Conservation (phyloP, 257 asterid genomes). For the Apocynum venetum region DNA sequence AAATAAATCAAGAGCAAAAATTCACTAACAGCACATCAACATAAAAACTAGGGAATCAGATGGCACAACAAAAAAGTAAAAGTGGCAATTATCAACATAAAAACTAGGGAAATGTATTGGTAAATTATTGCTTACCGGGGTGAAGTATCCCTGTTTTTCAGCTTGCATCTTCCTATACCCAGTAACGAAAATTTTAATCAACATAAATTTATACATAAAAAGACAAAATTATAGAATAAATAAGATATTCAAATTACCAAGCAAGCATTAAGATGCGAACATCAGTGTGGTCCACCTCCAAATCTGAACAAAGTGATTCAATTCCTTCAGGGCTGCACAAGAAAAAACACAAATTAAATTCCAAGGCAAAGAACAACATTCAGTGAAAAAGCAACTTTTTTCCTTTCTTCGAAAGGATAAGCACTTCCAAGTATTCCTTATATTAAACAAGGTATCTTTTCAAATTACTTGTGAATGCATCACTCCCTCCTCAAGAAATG, state of each 20-base stretch:
- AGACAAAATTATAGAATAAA: neutral
- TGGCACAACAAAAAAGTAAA: neutral
- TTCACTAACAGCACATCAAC: neutral
- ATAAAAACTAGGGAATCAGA: neutral
- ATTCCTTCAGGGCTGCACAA: constrained; percentile 67
- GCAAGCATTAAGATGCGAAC: constrained; percentile 85
- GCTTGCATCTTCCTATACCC: constrained; percentile 80
- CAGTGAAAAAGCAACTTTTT: no score
- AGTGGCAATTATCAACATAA: neutral
- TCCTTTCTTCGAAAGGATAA: constrained; percentile 1
- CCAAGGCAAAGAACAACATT: neutral
- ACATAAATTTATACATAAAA: constrained; percentile 5
- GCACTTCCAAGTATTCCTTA: neutral
- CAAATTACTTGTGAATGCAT: neutral
- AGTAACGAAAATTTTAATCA: constrained; percentile 10
- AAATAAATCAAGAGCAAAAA: neutral
- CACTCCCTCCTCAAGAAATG: neutral
- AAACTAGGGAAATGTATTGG: neutral
- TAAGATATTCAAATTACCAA: constrained; percentile 45
- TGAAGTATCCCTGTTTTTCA: constrained; percentile 85
- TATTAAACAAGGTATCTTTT: neutral
- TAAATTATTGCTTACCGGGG: constrained; percentile 40
- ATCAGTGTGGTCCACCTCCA: constrained; percentile 77
- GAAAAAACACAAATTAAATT: constrained; percentile 1
- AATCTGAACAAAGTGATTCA: constrained; percentile 72